phyloP scores from a whole-genome alignment of 768 basidiomycete genomes.

The Leucocoprinus leucothites region DNA sequence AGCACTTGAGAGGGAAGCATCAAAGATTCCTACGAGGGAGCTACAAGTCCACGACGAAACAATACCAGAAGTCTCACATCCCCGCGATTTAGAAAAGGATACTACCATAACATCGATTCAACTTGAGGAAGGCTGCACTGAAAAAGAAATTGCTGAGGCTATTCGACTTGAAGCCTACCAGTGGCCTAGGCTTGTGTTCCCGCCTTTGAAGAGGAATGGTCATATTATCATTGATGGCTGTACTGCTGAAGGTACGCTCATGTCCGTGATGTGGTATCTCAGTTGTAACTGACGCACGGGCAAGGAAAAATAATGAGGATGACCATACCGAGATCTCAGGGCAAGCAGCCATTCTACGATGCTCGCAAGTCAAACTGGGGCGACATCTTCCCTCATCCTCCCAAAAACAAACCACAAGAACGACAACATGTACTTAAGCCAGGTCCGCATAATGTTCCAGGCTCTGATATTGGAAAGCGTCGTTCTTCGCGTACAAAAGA shows the following conservation, averaged over 20 bases:
- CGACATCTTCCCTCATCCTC: slow-evolving; percentile 88
- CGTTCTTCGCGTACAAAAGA: slow-evolving; percentile 20
- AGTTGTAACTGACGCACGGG: slow-evolving; percentile 1
- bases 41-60: slow-evolving; percentile 36
- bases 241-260: slow-evolving; percentile 64
- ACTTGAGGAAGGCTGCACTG: slow-evolving; percentile 9
- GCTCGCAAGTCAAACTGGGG: slow-evolving; percentile 94
- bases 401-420: slow-evolving; percentile 75
- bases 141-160: slow-evolving; percentile 41
- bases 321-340: slow-evolving; percentile 90
- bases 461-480: slow-evolving; percentile 52
- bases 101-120: background rate
- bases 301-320: slow-evolving; percentile 88
- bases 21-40: slow-evolving; percentile 33
- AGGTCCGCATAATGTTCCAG: background rate
- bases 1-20: slow-evolving; percentile 33
- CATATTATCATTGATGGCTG: slow-evolving; percentile 93
- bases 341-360: slow-evolving; percentile 94
- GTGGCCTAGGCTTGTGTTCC: slow-evolving; percentile 90
- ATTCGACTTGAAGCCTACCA: slow-evolving; percentile 73
- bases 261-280: background rate
- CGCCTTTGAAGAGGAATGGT: slow-evolving; percentile 89
- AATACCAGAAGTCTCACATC: slow-evolving; percentile 14
- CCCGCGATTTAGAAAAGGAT: slow-evolving; percentile 5
- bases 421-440: slow-evolving; percentile 28